These are phyloP conservation scores for Alternaria consortialis DNA, from an alignment of 2,329 filamentous ascomycete genomes.

Conservation along the genomic window DNA sequence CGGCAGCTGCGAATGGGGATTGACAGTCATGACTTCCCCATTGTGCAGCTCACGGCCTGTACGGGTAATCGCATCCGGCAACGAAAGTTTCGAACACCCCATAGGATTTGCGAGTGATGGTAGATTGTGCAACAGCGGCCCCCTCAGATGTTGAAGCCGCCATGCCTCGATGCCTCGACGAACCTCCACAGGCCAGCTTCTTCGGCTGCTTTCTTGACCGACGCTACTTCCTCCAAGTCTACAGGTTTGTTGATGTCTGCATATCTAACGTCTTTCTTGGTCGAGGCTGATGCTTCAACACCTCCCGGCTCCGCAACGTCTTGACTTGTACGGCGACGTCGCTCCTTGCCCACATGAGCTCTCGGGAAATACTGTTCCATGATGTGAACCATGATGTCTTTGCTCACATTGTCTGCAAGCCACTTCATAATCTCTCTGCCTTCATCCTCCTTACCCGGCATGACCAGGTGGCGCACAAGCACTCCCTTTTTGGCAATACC, in stretches of 20 bases:
- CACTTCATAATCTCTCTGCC: constrained; percentile 78
- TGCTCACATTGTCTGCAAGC: constrained; percentile 75
- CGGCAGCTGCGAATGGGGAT: neutral
- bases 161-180: constrained; percentile 69
- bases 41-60: neutral
- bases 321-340: constrained; percentile 34
- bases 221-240: constrained; percentile 69
- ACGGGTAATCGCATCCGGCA: neutral
- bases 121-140: neutral
- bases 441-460: constrained; percentile 82
- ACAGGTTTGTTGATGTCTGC: constrained; percentile 80
- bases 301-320: constrained; percentile 45
- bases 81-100: neutral
- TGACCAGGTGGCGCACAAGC: constrained; percentile 80
- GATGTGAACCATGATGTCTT: constrained; percentile 81
- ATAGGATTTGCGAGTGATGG: neutral
- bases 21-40: neutral
- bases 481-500: constrained; percentile 82
- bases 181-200: constrained; percentile 81
- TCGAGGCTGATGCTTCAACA: constrained; percentile 29
- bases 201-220: constrained; percentile 72
- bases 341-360: constrained; percentile 80
- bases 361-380: constrained; percentile 90
- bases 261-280: constrained; percentile 67
- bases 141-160: constrained; percentile 61